Base-by-base conservation (phyloP, 2,329 filamentous ascomycete genomes). In the Botryotinia globosa region DNA sequence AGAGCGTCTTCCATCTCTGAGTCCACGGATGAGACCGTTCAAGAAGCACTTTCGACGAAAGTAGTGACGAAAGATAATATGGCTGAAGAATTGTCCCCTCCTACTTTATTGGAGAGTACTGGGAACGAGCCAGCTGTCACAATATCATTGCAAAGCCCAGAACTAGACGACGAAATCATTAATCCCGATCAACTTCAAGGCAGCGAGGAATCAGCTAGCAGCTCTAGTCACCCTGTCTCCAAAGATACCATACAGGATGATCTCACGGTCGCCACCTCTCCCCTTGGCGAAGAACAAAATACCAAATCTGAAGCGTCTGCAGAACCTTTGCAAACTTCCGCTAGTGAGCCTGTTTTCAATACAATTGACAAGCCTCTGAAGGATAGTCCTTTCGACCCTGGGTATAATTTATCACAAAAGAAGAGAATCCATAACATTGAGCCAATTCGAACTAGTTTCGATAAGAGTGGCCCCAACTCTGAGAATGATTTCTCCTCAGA, bases 1-100 rank as follows among this genome's bases (percentile, higher is more conserved):
- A 88, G 87, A 76, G 89, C 89, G 6, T 91, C 88, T 0, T 91
- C 89, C 0, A 79, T 91, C 16, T 90, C 88, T 9, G 89, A 90
- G 74, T 87, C 86, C 2, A 90, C 88, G 2, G 86, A 90, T 73
- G 88, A 89, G 77, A 90, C 88, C 7, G 80, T 88, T 2, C 83
- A 85, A 62, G 82, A 81, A 63, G 65, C 66, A 29, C 68, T 48
- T 20, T 70, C 34, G 34, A 29, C 51, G 5, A 77, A 77, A 56
- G 51, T 71, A 44, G 22, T 32, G 37, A 39, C 63, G n/a, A 39
- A 48, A 22, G 64, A 73, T 56, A 51, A 69, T 58, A 64, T 63
- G 48, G 72, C 69, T 29, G 34, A 51, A 37, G 42, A 54, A 64
- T 14, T 51, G 20, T 14, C 44, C 18, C 25, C 34, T 32, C 18